phyloP scores from a whole-genome alignment of 768 basidiomycete species.

The Candolleomyces efflorescens region DNA sequence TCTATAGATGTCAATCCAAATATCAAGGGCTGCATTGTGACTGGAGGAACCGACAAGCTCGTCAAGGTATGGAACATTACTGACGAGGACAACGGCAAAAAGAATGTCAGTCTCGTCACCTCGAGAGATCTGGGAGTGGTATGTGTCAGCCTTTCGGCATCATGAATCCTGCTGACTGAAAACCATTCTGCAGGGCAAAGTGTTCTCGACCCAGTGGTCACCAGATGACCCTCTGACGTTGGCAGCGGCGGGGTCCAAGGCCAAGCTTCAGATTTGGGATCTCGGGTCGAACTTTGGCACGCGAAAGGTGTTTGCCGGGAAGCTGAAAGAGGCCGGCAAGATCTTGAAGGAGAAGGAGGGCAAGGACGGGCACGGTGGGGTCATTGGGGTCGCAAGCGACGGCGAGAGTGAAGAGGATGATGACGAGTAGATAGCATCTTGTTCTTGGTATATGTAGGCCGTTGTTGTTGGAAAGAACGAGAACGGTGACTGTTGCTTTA shows the following conservation, averaged over 20 bases:
- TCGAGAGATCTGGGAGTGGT: slow-evolving; percentile 91
- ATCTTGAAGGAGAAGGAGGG: slow-evolving; percentile 57
- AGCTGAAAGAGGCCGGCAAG: slow-evolving; percentile 70
- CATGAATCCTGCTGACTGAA: background rate
- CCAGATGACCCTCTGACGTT: slow-evolving; percentile 93
- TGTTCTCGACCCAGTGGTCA: slow-evolving; percentile 88
- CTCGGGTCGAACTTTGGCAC: slow-evolving; percentile 79
- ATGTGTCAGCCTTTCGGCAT: slow-evolving; percentile 22
- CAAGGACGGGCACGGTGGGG: slow-evolving; percentile 46
- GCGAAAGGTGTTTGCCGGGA: slow-evolving; percentile 76
- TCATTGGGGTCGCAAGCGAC: slow-evolving; percentile 66
- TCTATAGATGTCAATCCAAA: slow-evolving; percentile 90
- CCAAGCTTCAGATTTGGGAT: slow-evolving; percentile 95
- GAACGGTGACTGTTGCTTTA: slow-evolving; percentile 4
- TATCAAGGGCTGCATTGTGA: slow-evolving; percentile 85
- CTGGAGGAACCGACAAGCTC: slow-evolving; percentile 92
- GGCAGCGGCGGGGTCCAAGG: slow-evolving; percentile 92
- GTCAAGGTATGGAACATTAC: slow-evolving; percentile 95
- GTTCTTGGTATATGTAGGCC: background rate
- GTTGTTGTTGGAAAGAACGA: background rate
- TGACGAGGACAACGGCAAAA: slow-evolving; percentile 62
- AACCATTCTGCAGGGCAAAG: slow-evolving; percentile 70
- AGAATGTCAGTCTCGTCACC: slow-evolving; percentile 77
- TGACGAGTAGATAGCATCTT: slow-evolving; percentile 19
- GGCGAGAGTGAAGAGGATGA: slow-evolving; percentile 63